These are phyloP conservation scores for Ganoderma lucidum DNA, from an alignment of 1,284 basidiomycete species.

Conservation along the genomic window DNA sequence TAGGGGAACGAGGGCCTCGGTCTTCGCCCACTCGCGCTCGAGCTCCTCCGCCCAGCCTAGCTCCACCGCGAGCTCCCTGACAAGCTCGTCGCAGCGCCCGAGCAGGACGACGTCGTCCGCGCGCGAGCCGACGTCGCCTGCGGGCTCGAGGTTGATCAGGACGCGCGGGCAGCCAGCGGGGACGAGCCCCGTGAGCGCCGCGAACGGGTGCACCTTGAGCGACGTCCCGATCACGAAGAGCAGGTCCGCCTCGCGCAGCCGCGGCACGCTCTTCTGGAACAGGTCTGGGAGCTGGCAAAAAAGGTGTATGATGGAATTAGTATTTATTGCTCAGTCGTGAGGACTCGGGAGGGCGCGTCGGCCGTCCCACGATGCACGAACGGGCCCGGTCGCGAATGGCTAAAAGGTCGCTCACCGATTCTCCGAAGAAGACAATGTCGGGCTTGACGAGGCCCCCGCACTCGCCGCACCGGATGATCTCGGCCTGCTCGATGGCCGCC, in stretches of 20 bases:
- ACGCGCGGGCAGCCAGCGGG: constrained; percentile 65
- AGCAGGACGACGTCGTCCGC: constrained; percentile 69
- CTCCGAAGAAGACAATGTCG: constrained; percentile 96
- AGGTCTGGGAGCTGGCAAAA: constrained; percentile 62
- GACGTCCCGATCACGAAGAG: constrained; percentile 95
- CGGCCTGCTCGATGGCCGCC: constrained; percentile 60
- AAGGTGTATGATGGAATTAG: not conserved
- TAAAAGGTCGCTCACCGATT: constrained; percentile 57
- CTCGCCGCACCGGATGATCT: constrained; percentile 69
- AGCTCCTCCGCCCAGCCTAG: constrained; percentile 79
- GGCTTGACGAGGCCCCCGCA: constrained; percentile 87
- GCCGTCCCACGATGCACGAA: not conserved
- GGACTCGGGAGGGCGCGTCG: not conserved
- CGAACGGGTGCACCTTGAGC: constrained; percentile 83
- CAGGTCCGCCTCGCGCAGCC: constrained; percentile 76
- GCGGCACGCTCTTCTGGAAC: constrained; percentile 59
- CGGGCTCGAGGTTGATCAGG: constrained; percentile 74
- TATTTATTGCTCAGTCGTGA: not conserved
- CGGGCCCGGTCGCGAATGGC: not conserved
- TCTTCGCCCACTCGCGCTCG: constrained; percentile 62
- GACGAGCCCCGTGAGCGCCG: constrained; percentile 64
- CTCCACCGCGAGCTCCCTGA: constrained; percentile 62
- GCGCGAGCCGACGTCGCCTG: constrained; percentile 64
- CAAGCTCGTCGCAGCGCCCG: constrained; percentile 73
- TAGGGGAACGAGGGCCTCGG: constrained; percentile 39